These are phyloP conservation scores for Podospora conica DNA, from an alignment of 495 filamentous ascomycete species.

Conservation along the genomic window DNA sequence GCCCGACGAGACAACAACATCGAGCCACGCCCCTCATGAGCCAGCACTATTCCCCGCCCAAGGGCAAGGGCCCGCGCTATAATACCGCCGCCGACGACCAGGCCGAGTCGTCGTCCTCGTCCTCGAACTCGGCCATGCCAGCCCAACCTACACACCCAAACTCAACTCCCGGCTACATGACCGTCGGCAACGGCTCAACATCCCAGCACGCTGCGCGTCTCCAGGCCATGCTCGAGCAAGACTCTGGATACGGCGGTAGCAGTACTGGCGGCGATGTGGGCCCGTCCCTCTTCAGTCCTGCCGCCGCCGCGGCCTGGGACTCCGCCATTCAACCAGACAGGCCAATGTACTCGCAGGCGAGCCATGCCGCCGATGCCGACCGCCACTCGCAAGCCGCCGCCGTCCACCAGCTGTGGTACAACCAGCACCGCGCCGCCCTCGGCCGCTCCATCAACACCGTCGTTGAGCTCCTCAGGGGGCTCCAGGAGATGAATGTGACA, in stretches of 20 bases:
- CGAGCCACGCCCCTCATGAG: conserved; percentile 51
- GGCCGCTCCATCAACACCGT: conserved; percentile 77
- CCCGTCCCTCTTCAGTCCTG: conserved; percentile 30
- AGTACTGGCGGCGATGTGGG: conserved; percentile 38
- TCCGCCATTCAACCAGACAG: conserved; percentile 58
- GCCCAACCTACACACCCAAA: conserved; percentile 19
- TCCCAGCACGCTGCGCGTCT: conserved; percentile 62
- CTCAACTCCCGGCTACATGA: conserved; percentile 66
- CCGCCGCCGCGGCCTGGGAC: conserved; percentile 29
- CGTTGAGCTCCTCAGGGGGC: conserved; percentile 66
- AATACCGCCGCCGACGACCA: conserved; percentile 18
- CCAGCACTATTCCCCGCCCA: conserved; percentile 57
- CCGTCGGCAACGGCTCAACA: conserved; percentile 74
- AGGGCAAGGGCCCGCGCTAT: conserved; percentile 31
- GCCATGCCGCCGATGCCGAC: conserved; percentile 27
- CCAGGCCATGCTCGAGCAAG: conserved; percentile 70
- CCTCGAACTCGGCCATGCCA: conserved; percentile 5
- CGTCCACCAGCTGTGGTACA: conserved; percentile 58
- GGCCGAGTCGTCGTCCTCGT: not conserved
- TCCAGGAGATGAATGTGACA: conserved; percentile 80
- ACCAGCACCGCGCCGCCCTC: conserved; percentile 80
- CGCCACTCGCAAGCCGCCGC: conserved; percentile 39
- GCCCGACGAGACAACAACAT: conserved; percentile 6
- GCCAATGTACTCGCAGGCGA: conserved; percentile 39
- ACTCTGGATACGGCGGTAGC: conserved; percentile 90